Percentiles rank a stretch among this genome's conserved stretches.
These are phyloP conservation scores for Theobroma grandiflorum DNA, from an alignment of 441 rosid genomes.

Conservation along the genomic window DNA sequence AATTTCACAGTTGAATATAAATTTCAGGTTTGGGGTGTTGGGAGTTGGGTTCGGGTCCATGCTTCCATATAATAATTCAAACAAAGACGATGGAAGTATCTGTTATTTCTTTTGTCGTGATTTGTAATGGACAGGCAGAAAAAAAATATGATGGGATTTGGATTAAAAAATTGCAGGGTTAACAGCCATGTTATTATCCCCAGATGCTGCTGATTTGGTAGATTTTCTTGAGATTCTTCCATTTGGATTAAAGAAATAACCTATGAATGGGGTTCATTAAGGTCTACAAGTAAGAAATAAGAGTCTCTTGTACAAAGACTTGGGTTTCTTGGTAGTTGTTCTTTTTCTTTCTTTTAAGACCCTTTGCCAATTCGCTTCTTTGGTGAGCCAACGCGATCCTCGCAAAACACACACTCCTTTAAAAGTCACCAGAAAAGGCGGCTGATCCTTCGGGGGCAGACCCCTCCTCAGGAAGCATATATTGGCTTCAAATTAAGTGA, in stretches of 20 bases:
- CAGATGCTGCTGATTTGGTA: constrained; percentile 59
- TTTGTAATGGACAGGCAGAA: constrained; percentile 45
- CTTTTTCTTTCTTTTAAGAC: constrained; percentile 28
- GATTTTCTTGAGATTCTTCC: constrained; percentile 58
- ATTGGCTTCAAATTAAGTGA: constrained; percentile 60
- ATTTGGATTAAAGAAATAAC: constrained; percentile 46
- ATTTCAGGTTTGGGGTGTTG: constrained; percentile 50
- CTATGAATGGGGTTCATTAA: constrained; percentile 29
- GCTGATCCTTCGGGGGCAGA: constrained; percentile 92
- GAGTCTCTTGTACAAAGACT: constrained; percentile 28
- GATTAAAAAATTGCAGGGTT: constrained; percentile 19
- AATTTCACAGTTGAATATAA: constrained; percentile 33
- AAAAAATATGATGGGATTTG: constrained; percentile 35
- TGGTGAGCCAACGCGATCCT: constrained; percentile 39
- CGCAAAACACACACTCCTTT: constrained; percentile 48
- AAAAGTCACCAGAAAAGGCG: constrained; percentile 84
- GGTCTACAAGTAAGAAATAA: constrained; percentile 26
- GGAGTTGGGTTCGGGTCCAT: constrained; percentile 66
- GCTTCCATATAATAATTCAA: constrained; percentile 54
- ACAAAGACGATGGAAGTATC: constrained; percentile 37
- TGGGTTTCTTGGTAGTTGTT: constrained; percentile 46
- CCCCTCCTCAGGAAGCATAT: constrained; percentile 79
- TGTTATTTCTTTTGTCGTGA: constrained; percentile 21
- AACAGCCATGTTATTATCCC: constrained; percentile 46
- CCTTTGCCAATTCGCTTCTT: constrained; percentile 36